Evolutionary conservation across 805 yeast genomes (phyloP).

Genomic region (Metschnikowia santaceciliae): DNA sequence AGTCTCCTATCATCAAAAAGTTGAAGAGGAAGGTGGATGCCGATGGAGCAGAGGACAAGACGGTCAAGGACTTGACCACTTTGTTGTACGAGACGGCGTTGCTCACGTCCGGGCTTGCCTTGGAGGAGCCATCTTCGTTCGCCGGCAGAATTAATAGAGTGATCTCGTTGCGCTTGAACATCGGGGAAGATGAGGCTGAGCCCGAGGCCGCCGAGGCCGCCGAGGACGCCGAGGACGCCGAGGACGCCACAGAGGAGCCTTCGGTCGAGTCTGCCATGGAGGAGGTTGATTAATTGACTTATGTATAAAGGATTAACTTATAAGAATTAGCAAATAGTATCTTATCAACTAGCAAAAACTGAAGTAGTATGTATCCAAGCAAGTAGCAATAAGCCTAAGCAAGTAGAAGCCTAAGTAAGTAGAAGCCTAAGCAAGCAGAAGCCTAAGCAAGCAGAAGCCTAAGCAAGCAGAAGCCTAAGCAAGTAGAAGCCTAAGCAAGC

Average conservation of each 20-base stretch:
- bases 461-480: no score
- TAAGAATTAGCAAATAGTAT: no score
- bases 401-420: no score
- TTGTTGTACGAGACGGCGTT: constrained; percentile 96
- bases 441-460: no score
- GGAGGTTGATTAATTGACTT: constrained; percentile 79
- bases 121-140: constrained; percentile 97
- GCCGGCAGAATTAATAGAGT: constrained; percentile 98
- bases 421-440: no score
- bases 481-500: no score
- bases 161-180: constrained; percentile 96
- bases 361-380: no score
- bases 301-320: constrained; percentile 8
- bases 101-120: constrained; percentile 96
- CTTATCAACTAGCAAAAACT: no score
- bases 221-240: no score
- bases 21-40: constrained; percentile 94
- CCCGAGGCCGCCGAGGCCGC: constrained; percentile 44
- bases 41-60: constrained; percentile 97
- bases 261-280: constrained; percentile 82
- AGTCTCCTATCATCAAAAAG: constrained; percentile 91
- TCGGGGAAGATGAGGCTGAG: constrained; percentile 78
- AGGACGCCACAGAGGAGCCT: constrained; percentile 41
- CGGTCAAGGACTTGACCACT: constrained; percentile 96
- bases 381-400: no score